Percentiles rank a stretch among this genome's conserved stretches.
Conservation (phyloP, 2,329 filamentous ascomycete species). For the Monascus ruber region DNA sequence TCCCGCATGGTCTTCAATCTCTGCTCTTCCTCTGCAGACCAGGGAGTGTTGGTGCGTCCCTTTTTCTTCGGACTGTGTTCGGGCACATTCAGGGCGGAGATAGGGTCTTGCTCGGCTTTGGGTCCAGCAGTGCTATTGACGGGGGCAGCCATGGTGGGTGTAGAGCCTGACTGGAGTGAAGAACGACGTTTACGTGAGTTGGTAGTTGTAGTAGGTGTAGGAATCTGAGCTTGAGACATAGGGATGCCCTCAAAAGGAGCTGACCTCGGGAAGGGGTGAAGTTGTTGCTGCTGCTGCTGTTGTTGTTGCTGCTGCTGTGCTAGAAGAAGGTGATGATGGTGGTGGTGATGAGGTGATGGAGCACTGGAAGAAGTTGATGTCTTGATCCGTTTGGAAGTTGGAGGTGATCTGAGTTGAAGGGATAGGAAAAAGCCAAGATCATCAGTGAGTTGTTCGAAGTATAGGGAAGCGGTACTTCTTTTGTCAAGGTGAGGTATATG, state of each 20-base stretch:
- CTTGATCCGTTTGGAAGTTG: constrained; percentile 32
- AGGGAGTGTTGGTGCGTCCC: constrained; percentile 95
- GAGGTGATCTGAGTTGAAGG: constrained; percentile 23
- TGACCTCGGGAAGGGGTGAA: constrained; percentile 24
- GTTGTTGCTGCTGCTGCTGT: constrained; percentile 19
- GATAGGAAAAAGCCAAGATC: not conserved
- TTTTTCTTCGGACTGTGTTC: constrained; percentile 54
- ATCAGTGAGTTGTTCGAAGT: not conserved
- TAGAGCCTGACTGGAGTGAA: constrained; percentile 24
- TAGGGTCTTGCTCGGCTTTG: constrained; percentile 19
- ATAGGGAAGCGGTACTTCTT: not conserved
- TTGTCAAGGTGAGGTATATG: not conserved
- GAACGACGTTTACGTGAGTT: constrained; percentile 36
- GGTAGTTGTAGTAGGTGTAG: constrained; percentile 7
- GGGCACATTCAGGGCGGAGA: constrained; percentile 11
- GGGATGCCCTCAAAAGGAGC: constrained; percentile 28
- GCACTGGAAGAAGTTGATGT: constrained; percentile 23
- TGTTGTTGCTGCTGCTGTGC: constrained; percentile 23
- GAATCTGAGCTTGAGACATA: constrained; percentile 26
- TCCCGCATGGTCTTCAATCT: constrained; percentile 90
- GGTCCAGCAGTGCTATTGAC: constrained; percentile 15
- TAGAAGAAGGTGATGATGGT: constrained; percentile 11
- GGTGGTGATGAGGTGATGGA: constrained; percentile 17
- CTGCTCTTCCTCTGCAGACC: constrained; percentile 90
- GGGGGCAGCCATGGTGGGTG: constrained; percentile 26